Percentiles rank a stretch among this genome's conserved stretches.
Evolutionary conservation across 139 green algal genomes (phyloP).

Genomic region (Chlorella sp.): DNA sequence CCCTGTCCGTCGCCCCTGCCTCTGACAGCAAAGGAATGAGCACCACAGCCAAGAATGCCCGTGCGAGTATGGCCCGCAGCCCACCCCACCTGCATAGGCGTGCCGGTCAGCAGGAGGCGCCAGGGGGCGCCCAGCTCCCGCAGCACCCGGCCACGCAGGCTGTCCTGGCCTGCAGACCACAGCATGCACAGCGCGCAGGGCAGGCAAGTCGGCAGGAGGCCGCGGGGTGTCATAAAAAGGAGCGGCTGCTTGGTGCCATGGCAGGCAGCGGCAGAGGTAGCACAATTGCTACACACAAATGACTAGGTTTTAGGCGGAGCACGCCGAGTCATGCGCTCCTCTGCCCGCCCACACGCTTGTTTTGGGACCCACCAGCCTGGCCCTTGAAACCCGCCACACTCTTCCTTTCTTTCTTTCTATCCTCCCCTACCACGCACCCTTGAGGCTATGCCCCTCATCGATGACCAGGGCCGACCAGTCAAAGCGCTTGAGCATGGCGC

Average conservation of each 20-base stretch:
- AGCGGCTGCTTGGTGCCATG: too few species aligned
- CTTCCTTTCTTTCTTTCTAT: background rate
- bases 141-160: constrained; percentile 56
- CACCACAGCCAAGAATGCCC: too few species aligned
- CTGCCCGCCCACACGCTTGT: too few species aligned
- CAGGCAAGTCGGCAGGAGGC: too few species aligned
- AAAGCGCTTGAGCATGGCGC: constrained; percentile 17
- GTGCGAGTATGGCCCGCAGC: background rate
- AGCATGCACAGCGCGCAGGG: background rate
- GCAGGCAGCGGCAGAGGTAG: background rate
- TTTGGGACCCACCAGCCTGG: too few species aligned
- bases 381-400: background rate
- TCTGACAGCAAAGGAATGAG: background rate
- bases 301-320: too few species aligned
- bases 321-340: too few species aligned
- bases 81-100: constrained; percentile 43
- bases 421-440: background rate
- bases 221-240: too few species aligned
- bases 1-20: background rate
- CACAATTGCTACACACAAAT: too few species aligned
- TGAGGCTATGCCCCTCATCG: constrained; percentile 44
- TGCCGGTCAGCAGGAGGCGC: constrained; percentile 77
- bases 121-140: constrained; percentile 44
- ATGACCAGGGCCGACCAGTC: constrained; percentile 30
- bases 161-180: constrained; percentile 44